Conservation (phyloP, 108 stramenopile genomes). For the Skeletonema menzelii region DNA sequence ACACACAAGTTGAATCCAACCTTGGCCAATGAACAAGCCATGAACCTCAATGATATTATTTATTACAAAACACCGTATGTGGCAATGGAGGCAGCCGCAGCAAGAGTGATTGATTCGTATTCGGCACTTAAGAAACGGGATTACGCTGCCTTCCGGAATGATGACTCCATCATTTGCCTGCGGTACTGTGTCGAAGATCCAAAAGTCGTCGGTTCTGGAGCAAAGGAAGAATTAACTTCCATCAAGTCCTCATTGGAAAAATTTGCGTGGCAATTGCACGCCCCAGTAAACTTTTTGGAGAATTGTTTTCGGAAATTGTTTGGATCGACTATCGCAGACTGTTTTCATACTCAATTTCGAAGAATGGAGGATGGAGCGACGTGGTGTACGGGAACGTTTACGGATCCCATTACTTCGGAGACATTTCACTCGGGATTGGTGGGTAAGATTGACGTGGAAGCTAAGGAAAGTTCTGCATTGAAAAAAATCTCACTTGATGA, state of each 20-base stretch:
- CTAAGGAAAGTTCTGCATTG: neutral
- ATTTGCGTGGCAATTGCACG: neutral
- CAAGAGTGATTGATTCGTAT: neutral
- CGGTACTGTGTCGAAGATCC: neutral
- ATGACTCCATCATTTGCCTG: neutral
- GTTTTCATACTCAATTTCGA: neutral
- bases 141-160: neutral
- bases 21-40: neutral
- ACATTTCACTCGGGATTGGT: constrained; percentile 24
- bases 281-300: neutral
- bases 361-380: neutral
- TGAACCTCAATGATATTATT: neutral
- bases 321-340: neutral
- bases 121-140: neutral
- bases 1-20: neutral
- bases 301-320: neutral
- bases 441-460: constrained; percentile 7
- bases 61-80: neutral
- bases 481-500: neutral
- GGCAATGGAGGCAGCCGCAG: neutral
- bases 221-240: neutral
- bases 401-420: constrained; percentile 23
- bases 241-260: neutral
- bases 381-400: constrained; percentile 35
- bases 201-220: neutral